Evolutionary conservation across 2,329 filamentous ascomycete species (phyloP), one percentile per base, ranked within the genome.

Genomic region (Fusarium kyushuense): DNA sequence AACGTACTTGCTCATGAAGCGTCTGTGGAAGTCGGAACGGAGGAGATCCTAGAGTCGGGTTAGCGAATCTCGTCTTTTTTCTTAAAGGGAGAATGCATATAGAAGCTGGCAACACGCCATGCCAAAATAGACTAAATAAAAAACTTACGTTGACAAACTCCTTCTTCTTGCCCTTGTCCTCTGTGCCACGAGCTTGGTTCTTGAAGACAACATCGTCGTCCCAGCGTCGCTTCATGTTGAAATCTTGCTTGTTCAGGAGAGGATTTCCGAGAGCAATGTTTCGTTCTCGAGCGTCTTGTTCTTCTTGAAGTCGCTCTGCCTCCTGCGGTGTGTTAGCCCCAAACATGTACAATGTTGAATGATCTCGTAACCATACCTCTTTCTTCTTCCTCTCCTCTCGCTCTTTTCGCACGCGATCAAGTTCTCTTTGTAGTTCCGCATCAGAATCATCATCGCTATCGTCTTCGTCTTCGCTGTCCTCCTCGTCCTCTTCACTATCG

Each of bases 161-260:
- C 83, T 95, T 96, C 80, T 87, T 88, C 83, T 94, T 88, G 67
- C 91, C 89, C 83, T 91, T 94, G 67, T 97, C 93, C 76, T 98
- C 95, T 1, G 94, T 97, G 11, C 95, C 96, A 61, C 96, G 87
- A 33, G 95, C 96, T 82, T 99, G 96, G 79, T 99, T 99, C 84
- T 97, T 98, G 83, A 99, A 99, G 4, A 99, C 94, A 14, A 99
- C 96, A 77, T 99, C 96, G 74, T 99, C 96, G 73, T 99, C 96
- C 96, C 96, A 99, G 72, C 94, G 84, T 71, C 93, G 84, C 85
- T 97, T 97, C 75, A 97, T 90, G 60, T 90, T 94, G 78, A 96
- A 98, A 72, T 97, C 94, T 21, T 87, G 81, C 77, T 92, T 92
- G 51, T 98, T 97, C 58, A 99, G 86, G 52, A 99, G 82, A 38